A percentile compares a stretch with the other conserved stretches of the same genome.
Conservation (phyloP, 129 eudicot genomes). For the Arctium lappa region DNA sequence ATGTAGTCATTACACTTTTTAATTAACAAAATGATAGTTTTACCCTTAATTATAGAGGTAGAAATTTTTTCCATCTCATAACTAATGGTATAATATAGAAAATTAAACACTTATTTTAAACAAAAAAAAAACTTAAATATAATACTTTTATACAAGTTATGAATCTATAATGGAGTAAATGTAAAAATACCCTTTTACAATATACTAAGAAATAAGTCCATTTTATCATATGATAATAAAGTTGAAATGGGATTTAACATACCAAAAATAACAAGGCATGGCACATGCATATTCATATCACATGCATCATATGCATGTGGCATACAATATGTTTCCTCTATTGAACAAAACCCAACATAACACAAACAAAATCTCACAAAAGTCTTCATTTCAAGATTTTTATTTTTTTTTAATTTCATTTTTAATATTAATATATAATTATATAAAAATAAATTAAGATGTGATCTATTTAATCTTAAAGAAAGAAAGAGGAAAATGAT, state of each 20-base stretch:
- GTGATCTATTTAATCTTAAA: background rate
- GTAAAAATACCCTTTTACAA: no score
- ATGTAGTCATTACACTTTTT: no score
- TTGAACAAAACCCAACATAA: background rate
- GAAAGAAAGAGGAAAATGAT: no score
- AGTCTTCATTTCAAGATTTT: background rate
- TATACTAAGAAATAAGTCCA: background rate
- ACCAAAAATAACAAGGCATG: background rate
- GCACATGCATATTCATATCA: constrained; percentile 24
- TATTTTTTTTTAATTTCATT: background rate
- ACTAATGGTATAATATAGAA: no score
- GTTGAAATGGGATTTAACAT: background rate
- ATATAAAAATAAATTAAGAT: background rate
- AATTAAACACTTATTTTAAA: no score
- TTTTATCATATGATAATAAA: background rate
- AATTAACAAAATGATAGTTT: no score
- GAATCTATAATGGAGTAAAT: no score
- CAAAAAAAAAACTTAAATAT: no score
- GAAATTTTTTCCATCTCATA: no score
- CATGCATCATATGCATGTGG: constrained; percentile 26
- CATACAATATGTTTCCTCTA: constrained; percentile 14
- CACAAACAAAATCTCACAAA: background rate
- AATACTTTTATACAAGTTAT: no score
- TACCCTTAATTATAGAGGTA: no score
- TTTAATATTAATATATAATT: background rate